phyloP scores from a whole-genome alignment of 257 asterid species.

The Perilla frutescens region DNA sequence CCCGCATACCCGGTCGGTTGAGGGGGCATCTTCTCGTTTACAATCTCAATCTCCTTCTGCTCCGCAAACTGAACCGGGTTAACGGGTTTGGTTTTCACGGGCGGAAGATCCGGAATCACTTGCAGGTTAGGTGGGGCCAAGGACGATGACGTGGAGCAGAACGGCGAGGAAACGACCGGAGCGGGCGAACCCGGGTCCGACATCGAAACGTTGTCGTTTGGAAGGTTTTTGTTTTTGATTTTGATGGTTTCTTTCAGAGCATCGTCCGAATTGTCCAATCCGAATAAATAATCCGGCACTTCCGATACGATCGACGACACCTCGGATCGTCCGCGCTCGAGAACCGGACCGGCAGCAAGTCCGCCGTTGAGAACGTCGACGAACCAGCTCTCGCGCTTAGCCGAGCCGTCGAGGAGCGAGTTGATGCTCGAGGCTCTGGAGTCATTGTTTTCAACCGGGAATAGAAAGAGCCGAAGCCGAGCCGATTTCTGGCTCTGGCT shows the following conservation, averaged over 20 bases:
- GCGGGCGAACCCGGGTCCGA: slow-evolving; percentile 92
- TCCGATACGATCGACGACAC: slow-evolving; percentile 87
- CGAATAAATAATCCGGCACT: slow-evolving; percentile 87
- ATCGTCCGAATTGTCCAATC: slow-evolving; percentile 85
- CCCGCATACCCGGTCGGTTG: slow-evolving; percentile 60
- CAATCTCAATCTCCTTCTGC: slow-evolving; percentile 41
- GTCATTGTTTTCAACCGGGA: slow-evolving; percentile 46
- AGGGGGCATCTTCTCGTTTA: slow-evolving; percentile 40
- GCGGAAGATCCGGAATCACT: slow-evolving; percentile 80
- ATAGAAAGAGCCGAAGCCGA: slow-evolving; percentile 77
- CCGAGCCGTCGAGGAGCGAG: slow-evolving; percentile 89
- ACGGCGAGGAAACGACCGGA: slow-evolving; percentile 66
- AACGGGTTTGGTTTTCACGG: slow-evolving; percentile 66
- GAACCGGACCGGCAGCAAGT: slow-evolving; percentile 44
- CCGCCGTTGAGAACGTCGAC: slow-evolving; percentile 86
- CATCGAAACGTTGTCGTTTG: slow-evolving; percentile 52
- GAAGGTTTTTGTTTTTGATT: slow-evolving; percentile 36
- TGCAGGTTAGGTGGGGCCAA: slow-evolving; percentile 57
- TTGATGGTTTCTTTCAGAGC: slow-evolving; percentile 45
- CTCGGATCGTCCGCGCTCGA: slow-evolving; percentile 89
- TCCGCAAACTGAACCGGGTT: slow-evolving; percentile 44
- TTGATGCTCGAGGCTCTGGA: slow-evolving; percentile 67
- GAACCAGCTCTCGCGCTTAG: slow-evolving; percentile 88
- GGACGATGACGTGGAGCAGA: slow-evolving; percentile 73
- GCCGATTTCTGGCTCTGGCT: slow-evolving; percentile 59